Evolutionary conservation across 352 stramenopile genomes (phyloP).

Genomic region (Pythium grandisporangium): DNA sequence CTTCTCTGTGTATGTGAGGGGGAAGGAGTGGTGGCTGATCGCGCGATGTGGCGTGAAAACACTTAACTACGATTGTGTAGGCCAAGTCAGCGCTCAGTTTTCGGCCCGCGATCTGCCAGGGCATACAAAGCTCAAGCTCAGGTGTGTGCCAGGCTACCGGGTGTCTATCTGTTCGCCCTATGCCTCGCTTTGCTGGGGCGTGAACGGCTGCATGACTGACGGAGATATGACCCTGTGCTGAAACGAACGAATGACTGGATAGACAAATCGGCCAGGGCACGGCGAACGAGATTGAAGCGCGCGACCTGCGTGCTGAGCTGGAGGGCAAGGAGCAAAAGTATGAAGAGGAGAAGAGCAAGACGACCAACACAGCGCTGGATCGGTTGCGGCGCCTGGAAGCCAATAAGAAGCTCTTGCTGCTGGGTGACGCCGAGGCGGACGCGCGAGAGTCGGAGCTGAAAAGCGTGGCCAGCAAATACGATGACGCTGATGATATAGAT

Average conservation of each 20-base stretch:
- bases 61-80: no score
- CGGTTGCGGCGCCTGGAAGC: conserved; percentile 63
- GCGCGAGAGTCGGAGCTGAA: conserved; percentile 80
- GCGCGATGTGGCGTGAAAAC: no score
- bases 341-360: conserved; percentile 63
- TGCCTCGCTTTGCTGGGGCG: no score
- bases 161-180: no score
- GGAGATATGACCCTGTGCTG: not conserved
- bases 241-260: not conserved
- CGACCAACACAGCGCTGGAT: conserved; percentile 72
- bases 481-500: conserved; percentile 84
- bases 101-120: conserved; percentile 73
- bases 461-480: conserved; percentile 83
- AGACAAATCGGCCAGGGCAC: conserved; percentile 81
- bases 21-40: not conserved
- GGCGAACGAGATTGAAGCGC: conserved; percentile 61
- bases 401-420: conserved; percentile 75
- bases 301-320: conserved; percentile 67
- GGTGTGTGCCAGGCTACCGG: conserved; percentile 23
- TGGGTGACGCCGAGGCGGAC: conserved; percentile 65
- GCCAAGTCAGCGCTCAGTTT: conserved; percentile 70
- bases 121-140: conserved; percentile 78
- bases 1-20: no score
- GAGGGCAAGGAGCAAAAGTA: conserved; percentile 68
- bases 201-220: no score